Conservation (phyloP, 106 monocot genomes). For the Dendrobium catenatum region DNA sequence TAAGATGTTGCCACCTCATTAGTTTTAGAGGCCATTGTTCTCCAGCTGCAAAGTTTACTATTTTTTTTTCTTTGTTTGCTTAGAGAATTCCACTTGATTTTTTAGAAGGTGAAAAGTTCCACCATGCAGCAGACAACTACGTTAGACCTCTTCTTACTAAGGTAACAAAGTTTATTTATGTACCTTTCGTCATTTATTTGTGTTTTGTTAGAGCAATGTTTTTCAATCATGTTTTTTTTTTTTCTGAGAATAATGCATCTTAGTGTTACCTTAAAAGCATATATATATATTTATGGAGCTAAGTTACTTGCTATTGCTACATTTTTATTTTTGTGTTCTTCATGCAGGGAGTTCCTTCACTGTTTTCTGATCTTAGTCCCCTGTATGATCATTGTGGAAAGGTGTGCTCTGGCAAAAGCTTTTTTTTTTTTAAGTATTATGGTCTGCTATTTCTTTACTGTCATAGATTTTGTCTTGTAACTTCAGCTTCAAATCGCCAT, state of each 20-base stretch:
- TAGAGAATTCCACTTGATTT: constrained; percentile 98
- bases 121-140: constrained; percentile 65
- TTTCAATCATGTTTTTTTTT: too few species aligned
- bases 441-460: not conserved
- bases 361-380: constrained; percentile 90
- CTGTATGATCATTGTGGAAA: constrained; percentile 76
- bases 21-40: not conserved
- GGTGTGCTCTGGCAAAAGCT: constrained; percentile 27
- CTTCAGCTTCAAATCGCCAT: constrained; percentile 10
- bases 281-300: constrained; percentile 3
- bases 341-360: constrained; percentile 85
- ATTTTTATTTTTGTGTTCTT: not conserved
- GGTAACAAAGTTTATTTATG: constrained; percentile 29
- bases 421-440: not conserved
- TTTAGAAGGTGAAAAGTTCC: constrained; percentile 78
- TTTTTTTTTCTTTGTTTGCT: constrained; percentile 4
- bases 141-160: constrained; percentile 84
- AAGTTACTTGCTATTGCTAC: not conserved
- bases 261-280: not conserved
- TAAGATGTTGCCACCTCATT: not conserved
- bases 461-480: not conserved
- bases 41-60: not conserved
- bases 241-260: not conserved
- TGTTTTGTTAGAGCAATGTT: too few species aligned
- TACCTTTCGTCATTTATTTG: not conserved